Evolutionary conservation across 1,284 basidiomycete genomes (phyloP).

Genomic region (Microbotryum scabiosae): DNA sequence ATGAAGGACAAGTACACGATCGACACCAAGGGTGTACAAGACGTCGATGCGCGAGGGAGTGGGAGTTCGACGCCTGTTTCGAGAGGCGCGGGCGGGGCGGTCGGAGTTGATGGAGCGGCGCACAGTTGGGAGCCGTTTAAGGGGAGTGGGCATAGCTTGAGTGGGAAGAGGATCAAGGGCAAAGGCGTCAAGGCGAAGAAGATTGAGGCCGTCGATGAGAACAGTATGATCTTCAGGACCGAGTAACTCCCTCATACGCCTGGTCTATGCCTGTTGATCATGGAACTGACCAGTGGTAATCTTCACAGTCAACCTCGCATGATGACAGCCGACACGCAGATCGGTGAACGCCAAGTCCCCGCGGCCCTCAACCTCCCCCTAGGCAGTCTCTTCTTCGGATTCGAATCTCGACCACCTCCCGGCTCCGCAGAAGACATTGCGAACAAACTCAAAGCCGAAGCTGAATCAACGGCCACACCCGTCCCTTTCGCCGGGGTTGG

Average conservation of each 20-base stretch:
- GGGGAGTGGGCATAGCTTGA: slow-evolving; percentile 79
- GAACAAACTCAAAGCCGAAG: slow-evolving; percentile 1
- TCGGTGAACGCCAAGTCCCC: slow-evolving; percentile 66
- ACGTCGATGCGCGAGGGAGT: slow-evolving; percentile 33
- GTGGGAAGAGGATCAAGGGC: slow-evolving; percentile 81
- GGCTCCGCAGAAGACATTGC: slow-evolving; percentile 18
- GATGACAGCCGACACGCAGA: slow-evolving; percentile 71
- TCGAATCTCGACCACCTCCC: slow-evolving; percentile 38
- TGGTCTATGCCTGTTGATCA: slow-evolving; percentile 1
- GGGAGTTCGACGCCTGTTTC: slow-evolving; percentile 31
- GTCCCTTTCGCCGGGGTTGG: slow-evolving; percentile 18
- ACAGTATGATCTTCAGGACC: slow-evolving; percentile 78
- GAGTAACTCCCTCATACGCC: slow-evolving; percentile 53
- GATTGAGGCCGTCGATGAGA: slow-evolving; percentile 65
- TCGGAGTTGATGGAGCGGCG: slow-evolving; percentile 46
- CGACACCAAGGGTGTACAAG: slow-evolving; percentile 49
- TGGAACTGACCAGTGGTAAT: no score
- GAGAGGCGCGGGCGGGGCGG: slow-evolving; percentile 2
- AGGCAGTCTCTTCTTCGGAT: slow-evolving; percentile 91
- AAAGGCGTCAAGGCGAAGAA: slow-evolving; percentile 76
- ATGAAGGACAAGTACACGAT: slow-evolving; percentile 98
- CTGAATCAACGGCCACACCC: not conserved
- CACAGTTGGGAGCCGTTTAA: slow-evolving; percentile 80
- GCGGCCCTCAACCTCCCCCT: slow-evolving; percentile 82
- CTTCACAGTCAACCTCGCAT: slow-evolving; percentile 73